A percentile compares a stretch with the other conserved stretches of the same genome.
Conservation (phyloP, 768 basidiomycete species). For the Termitomyces sp. region DNA sequence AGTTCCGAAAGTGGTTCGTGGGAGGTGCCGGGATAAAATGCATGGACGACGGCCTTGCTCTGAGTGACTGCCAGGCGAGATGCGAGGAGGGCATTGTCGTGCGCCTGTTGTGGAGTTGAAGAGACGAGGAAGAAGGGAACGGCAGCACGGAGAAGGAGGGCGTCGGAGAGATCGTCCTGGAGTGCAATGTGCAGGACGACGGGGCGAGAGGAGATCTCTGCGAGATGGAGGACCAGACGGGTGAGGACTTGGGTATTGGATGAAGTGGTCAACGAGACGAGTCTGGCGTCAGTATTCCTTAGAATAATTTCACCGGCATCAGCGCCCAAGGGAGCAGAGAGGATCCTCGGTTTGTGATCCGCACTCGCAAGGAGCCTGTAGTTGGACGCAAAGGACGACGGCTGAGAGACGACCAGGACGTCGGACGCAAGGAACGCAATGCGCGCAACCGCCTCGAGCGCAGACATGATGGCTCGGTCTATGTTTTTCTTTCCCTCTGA, state of each 20-base stretch:
- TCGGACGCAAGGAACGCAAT: conserved; percentile 72
- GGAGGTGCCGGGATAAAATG: conserved; percentile 50
- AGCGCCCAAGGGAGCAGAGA: conserved; percentile 55
- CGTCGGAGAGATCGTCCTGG: conserved; percentile 62
- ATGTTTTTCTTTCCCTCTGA: neutral
- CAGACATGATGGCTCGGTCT: conserved; percentile 16
- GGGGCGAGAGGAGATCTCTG: conserved; percentile 57
- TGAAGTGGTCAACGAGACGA: conserved; percentile 57
- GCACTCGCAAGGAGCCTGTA: conserved; percentile 29
- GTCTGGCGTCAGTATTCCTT: conserved; percentile 33
- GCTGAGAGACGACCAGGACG: conserved; percentile 52
- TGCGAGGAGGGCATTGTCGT: conserved; percentile 86
- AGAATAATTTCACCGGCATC: conserved; percentile 59
- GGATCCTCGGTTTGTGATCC: conserved; percentile 34
- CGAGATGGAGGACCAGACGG: conserved; percentile 61
- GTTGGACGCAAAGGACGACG: conserved; percentile 38
- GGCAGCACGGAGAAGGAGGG: conserved; percentile 69
- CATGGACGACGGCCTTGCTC: conserved; percentile 78
- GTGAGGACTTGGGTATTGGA: conserved; percentile 47
- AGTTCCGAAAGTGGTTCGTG: conserved; percentile 43
- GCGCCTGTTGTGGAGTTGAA: conserved; percentile 69
- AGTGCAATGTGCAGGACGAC: conserved; percentile 71
- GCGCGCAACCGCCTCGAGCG: conserved; percentile 47
- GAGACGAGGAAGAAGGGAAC: conserved; percentile 83
- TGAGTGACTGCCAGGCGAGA: conserved; percentile 69